Evolutionary conservation across 2,329 filamentous ascomycete species (phyloP), one percentile per base, ranked within the genome.

Genomic region (Colletotrichum sp.): DNA sequence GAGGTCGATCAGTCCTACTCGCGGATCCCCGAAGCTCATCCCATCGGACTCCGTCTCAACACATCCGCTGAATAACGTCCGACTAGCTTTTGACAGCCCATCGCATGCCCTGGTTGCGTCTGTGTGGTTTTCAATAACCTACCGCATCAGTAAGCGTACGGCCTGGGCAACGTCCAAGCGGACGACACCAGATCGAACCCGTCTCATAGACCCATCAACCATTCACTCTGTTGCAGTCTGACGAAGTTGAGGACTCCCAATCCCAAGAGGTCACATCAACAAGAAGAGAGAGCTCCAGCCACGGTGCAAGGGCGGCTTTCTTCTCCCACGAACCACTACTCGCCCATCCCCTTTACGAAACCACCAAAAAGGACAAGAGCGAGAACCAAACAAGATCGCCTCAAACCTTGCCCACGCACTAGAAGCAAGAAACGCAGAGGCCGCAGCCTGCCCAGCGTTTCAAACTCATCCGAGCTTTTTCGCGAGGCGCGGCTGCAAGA

Each of bases 331-430:
- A 49, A 49, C n/a, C 39, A n/a, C 5, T 4, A 44, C 5, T 7
- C 12, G 2, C 21, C 12, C 0, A 10, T 0, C 13, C 52, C 55
- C 0, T 59, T 8, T 1, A 28, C 0, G 6, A 49, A 0, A 13
- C 4, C 9, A 59, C 5, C 21, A 28, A 18, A 18, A 0, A 0
- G n/a, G 8, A 28, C 55, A 59, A 26, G n/a, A 59, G 4, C 16
- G 16, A 26, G 36, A 39, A 39, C 36, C 36, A 39, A 0, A 16
- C 15, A 8, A 30, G 21, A 30, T 59, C 26, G 24, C 21, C 24
- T 28, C 55, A 30, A 32, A 44, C 5, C n/a, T 64, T 64, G 24
- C 3, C 24, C 34, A 39, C 18, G 8, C 32, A 34, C 34, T 26
- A 64, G 36, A 18, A 39, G 60, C 21, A 64, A 49, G 6, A 49